phyloP scores from a whole-genome alignment of 306 rosid genomes.

The Nissolia schottii region DNA sequence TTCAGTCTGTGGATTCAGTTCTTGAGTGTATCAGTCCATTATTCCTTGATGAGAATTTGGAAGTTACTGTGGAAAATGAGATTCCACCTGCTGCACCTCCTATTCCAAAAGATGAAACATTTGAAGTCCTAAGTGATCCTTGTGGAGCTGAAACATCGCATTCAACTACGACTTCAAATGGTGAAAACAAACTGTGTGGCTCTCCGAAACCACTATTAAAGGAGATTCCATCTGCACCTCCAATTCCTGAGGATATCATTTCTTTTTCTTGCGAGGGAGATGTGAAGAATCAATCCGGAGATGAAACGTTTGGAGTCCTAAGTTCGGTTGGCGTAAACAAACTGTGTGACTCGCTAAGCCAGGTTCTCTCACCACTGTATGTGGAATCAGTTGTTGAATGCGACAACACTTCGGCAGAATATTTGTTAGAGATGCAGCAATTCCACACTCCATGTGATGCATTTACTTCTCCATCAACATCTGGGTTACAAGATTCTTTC shows the following conservation, averaged over 20 bases:
- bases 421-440: slow-evolving; percentile 12
- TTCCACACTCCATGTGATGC: background rate
- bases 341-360: background rate
- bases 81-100: slow-evolving; percentile 39
- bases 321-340: background rate
- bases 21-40: slow-evolving; percentile 22
- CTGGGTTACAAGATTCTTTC: background rate
- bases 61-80: slow-evolving; percentile 25
- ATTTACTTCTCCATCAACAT: background rate
- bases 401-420: background rate
- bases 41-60: slow-evolving; percentile 25
- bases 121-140: background rate
- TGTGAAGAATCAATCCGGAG: slow-evolving; percentile 12
- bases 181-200: slow-evolving; percentile 5
- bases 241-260: slow-evolving; percentile 26
- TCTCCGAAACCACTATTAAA: background rate
- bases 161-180: background rate
- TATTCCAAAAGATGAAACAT: slow-evolving; percentile 15
- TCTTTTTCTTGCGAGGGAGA: slow-evolving; percentile 19
- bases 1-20: slow-evolving; percentile 32
- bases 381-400: slow-evolving; percentile 10
- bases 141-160: slow-evolving; percentile 15
- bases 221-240: slow-evolving; percentile 39
- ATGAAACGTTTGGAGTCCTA: slow-evolving; percentile 4
- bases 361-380: slow-evolving; percentile 5